Evolutionary conservation across 768 basidiomycete genomes (phyloP).

Genomic region (Cubamyces lactineus): DNA sequence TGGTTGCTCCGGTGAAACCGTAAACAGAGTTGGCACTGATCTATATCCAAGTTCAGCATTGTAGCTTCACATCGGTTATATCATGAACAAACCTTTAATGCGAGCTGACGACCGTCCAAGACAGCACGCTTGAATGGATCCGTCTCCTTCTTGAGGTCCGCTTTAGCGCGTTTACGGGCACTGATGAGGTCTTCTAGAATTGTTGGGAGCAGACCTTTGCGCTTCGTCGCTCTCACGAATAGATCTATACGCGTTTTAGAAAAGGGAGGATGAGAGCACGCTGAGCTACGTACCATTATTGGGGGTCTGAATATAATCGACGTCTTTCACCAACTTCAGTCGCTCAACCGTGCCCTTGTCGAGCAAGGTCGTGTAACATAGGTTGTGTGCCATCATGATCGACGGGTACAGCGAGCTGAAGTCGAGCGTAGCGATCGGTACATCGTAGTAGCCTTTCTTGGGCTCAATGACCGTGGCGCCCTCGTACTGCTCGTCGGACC

Average conservation of each 20-base stretch:
- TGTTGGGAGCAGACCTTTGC: constrained; percentile 90
- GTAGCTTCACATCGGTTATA: not conserved
- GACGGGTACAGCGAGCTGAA: constrained; percentile 99
- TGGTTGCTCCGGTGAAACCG: constrained; percentile 96
- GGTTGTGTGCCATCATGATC: constrained; percentile 99
- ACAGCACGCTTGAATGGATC: constrained; percentile 98
- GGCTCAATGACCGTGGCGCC: constrained; percentile 99
- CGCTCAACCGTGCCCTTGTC: constrained; percentile 80
- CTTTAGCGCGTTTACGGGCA: constrained; percentile 93
- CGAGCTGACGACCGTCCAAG: constrained; percentile 94
- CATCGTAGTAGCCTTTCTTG: constrained; percentile 92
- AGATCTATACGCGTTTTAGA: constrained; percentile 57
- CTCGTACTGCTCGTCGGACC: constrained; percentile 95
- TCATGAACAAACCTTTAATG: constrained; percentile 71
- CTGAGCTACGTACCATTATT: constrained; percentile 71
- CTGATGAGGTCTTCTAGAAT: constrained; percentile 92
- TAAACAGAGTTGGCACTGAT: constrained; percentile 99
- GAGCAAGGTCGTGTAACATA: constrained; percentile 96
- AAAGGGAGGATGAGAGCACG: not conserved
- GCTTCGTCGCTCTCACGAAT: constrained; percentile 70
- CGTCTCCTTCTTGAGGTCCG: constrained; percentile 94
- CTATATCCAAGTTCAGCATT: constrained; percentile 45
- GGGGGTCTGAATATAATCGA: constrained; percentile 93
- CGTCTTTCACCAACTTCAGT: constrained; percentile 75
- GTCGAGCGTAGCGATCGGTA: constrained; percentile 96